Percentiles rank a stretch among this genome's conserved stretches.
Conservation (phyloP, 148 eudicot genomes). For the Silene latifolia region DNA sequence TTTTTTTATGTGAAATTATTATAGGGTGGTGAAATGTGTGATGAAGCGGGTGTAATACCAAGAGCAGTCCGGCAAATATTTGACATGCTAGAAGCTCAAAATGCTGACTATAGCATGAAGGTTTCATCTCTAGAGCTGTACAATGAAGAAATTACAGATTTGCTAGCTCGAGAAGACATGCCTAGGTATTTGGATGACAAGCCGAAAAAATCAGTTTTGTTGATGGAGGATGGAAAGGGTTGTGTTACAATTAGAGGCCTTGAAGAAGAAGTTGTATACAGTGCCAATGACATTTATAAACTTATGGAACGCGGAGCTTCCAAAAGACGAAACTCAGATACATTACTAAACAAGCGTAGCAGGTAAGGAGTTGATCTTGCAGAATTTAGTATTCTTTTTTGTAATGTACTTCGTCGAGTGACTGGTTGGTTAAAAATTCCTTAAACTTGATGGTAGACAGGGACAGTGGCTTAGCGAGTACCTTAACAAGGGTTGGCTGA, state of each 20-base stretch:
- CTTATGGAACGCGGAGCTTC: conserved; percentile 84
- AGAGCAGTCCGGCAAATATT: conserved; percentile 84
- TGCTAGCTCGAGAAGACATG: conserved; percentile 61
- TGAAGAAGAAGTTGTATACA: conserved; percentile 87
- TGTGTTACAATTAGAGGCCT: conserved; percentile 77
- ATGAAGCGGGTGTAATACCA: conserved; percentile 90
- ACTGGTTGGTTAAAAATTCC: too few relatives aligned
- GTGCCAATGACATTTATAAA: conserved; percentile 75
- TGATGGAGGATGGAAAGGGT: conserved; percentile 90
- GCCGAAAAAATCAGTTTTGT: conserved; percentile 61
- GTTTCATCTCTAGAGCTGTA: conserved; percentile 83
- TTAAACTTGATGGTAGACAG: too few relatives aligned
- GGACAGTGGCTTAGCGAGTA: too few relatives aligned
- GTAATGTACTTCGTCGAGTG: too few relatives aligned
- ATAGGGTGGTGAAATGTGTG: conserved; percentile 65
- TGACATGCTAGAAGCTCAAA: conserved; percentile 71
- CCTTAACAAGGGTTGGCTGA: too few relatives aligned
- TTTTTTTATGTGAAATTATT: neutral
- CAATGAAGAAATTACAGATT: conserved; percentile 77
- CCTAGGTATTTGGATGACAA: conserved; percentile 50
- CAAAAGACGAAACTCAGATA: conserved; percentile 77
- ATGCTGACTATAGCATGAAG: conserved; percentile 81
- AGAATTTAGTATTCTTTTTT: too few relatives aligned
- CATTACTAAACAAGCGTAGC: conserved; percentile 77
- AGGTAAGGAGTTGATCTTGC: too few relatives aligned